phyloP scores from a whole-genome alignment of 1,139 yeast genomes.

The Pneumocystis murina region DNA sequence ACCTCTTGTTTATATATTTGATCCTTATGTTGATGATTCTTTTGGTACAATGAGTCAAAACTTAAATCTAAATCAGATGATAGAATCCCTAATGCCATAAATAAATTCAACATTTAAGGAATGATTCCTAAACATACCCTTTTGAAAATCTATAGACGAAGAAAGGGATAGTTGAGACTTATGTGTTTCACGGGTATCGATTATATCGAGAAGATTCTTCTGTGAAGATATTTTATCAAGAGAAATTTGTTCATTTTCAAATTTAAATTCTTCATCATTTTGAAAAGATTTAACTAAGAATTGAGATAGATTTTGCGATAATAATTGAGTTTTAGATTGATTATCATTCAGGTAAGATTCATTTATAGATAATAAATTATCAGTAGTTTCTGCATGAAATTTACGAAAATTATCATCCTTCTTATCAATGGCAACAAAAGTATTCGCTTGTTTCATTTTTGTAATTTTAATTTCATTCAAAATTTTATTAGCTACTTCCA shows the following conservation, averaged over 20 bases:
- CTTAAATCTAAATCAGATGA: background rate
- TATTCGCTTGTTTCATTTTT: constrained; percentile 29
- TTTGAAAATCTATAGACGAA: background rate
- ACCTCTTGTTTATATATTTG: background rate
- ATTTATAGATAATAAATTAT: background rate
- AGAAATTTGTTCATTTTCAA: background rate
- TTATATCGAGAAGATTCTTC: background rate
- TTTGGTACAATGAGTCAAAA: background rate
- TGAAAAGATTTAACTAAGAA: background rate
- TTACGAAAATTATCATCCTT: background rate
- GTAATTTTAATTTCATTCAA: constrained; percentile 73
- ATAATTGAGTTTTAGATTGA: background rate
- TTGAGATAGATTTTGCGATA: background rate
- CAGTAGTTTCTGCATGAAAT: background rate
- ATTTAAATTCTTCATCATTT: background rate
- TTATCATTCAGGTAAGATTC: background rate
- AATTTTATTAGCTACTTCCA: constrained; percentile 90
- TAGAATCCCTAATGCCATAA: background rate
- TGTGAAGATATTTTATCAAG: background rate
- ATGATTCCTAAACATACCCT: background rate
- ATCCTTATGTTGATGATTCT: background rate
- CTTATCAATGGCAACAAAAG: background rate
- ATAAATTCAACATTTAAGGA: background rate
- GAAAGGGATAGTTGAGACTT: background rate
- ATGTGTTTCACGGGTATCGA: background rate